phyloP scores from a whole-genome alignment of 306 rosid species.

The Gillenia trifoliata region DNA sequence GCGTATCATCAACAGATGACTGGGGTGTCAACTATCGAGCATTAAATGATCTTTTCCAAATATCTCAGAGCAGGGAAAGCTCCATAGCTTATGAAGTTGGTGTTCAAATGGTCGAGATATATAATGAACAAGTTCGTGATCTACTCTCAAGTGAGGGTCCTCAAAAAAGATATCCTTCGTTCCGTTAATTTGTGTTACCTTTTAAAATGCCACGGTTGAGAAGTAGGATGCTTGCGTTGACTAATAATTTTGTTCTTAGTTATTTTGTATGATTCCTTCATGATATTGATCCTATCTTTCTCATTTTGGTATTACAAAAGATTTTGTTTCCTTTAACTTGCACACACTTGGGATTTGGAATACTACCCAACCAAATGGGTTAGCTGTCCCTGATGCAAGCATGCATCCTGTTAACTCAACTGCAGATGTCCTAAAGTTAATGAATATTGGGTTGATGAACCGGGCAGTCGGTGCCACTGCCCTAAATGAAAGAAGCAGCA shows the following conservation, averaged over 20 bases:
- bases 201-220: background rate
- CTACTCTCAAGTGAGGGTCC: constrained; percentile 66
- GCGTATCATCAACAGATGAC: constrained; percentile 58
- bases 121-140: constrained; percentile 98
- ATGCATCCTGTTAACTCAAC: constrained; percentile 87
- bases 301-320: background rate
- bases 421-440: constrained; percentile 76
- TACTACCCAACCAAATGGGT: constrained; percentile 91
- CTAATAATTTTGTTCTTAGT: background rate
- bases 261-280: background rate
- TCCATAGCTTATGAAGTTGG: constrained; percentile 83
- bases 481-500: constrained; percentile 91
- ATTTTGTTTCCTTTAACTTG: constrained; percentile 70
- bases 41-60: constrained; percentile 82
- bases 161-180: constrained; percentile 92
- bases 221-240: background rate
- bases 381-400: constrained; percentile 96
- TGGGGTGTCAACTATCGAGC: constrained; percentile 99
- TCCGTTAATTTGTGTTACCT: constrained; percentile 1
- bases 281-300: background rate
- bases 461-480: constrained; percentile 96
- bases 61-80: constrained; percentile 73
- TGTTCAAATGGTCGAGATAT: constrained; percentile 99
- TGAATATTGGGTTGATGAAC: constrained; percentile 64
- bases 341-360: constrained; percentile 99